These are phyloP conservation scores for Lipomyces sp. DNA, from an alignment of 805 yeast genomes.

Conservation along the genomic window DNA sequence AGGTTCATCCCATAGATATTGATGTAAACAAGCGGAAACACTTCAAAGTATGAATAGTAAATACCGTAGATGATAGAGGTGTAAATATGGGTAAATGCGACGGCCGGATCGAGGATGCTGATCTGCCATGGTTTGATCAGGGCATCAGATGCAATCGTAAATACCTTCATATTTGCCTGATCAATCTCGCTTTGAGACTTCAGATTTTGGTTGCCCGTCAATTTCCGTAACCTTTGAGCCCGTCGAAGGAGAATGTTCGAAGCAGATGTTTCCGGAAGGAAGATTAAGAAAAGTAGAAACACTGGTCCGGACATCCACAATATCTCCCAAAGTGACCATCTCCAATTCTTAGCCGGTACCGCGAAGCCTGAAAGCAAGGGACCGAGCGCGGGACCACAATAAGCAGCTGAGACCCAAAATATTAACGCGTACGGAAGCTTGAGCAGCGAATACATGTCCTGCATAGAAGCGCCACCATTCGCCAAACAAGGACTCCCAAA, in stretches of 20 bases:
- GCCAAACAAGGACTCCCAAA: conserved; percentile 62
- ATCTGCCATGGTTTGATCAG: conserved; percentile 52
- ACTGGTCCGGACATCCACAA: conserved; percentile 49
- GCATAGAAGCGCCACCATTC: conserved; percentile 63
- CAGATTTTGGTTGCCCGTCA: conserved; percentile 54
- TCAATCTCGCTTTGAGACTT: conserved; percentile 44
- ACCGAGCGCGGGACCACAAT: conserved; percentile 59
- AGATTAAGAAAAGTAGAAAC: conserved; percentile 47
- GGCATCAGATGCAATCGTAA: conserved; percentile 37
- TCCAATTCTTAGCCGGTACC: conserved; percentile 56
- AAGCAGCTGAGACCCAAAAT: conserved; percentile 59
- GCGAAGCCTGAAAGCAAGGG: conserved; percentile 63
- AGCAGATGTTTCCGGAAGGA: conserved; percentile 58
- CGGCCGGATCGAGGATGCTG: conserved; percentile 59
- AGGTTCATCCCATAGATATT: conserved; percentile 54
- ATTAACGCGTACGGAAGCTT: conserved; percentile 56
- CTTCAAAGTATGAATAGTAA: conserved; percentile 63
- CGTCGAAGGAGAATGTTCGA: conserved; percentile 54
- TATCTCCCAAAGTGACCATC: conserved; percentile 45
- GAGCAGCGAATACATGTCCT: conserved; percentile 53
- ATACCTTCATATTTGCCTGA: neutral
- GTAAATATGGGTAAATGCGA: conserved; percentile 58
- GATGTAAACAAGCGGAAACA: conserved; percentile 60
- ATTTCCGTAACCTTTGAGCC: conserved; percentile 54
- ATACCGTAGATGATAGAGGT: conserved; percentile 58